These are phyloP conservation scores for Curvularia spicifera DNA, from an alignment of 2,329 filamentous ascomycete genomes.

Conservation along the genomic window DNA sequence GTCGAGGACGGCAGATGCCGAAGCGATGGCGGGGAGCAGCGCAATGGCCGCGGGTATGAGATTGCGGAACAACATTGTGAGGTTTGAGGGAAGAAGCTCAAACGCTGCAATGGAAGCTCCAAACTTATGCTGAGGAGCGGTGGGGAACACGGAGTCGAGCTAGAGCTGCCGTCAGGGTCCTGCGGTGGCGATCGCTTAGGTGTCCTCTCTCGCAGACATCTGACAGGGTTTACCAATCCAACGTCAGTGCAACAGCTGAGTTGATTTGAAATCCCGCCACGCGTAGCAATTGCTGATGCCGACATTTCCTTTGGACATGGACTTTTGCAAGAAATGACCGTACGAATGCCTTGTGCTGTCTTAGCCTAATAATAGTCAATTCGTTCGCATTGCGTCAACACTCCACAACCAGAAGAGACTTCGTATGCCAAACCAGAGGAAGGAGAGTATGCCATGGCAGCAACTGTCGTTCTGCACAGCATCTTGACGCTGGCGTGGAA, in stretches of 20 bases:
- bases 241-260: constrained; percentile 4
- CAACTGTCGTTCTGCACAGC: too few species aligned
- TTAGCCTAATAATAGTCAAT: neutral
- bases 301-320: neutral
- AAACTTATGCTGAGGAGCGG: constrained; percentile 21
- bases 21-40: constrained; percentile 49
- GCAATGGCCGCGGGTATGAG: constrained; percentile 42
- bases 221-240: constrained; percentile 36
- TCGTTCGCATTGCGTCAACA: too few species aligned
- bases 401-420: too few species aligned
- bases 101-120: constrained; percentile 25
- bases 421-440: too few species aligned
- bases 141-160: constrained; percentile 23
- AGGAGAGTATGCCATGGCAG: too few species aligned
- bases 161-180: constrained; percentile 26
- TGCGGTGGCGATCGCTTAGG: constrained; percentile 36
- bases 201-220: constrained; percentile 34
- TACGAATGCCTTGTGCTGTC: neutral
- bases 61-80: constrained; percentile 43
- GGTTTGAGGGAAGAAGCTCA: constrained; percentile 25
- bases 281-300: neutral
- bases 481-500: too few species aligned
- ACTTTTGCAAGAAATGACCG: neutral
- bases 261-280: neutral
- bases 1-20: constrained; percentile 86